Evolutionary conservation across 177 flowering plant genomes (phyloP).

Genomic region (Vitis hybrid): DNA sequence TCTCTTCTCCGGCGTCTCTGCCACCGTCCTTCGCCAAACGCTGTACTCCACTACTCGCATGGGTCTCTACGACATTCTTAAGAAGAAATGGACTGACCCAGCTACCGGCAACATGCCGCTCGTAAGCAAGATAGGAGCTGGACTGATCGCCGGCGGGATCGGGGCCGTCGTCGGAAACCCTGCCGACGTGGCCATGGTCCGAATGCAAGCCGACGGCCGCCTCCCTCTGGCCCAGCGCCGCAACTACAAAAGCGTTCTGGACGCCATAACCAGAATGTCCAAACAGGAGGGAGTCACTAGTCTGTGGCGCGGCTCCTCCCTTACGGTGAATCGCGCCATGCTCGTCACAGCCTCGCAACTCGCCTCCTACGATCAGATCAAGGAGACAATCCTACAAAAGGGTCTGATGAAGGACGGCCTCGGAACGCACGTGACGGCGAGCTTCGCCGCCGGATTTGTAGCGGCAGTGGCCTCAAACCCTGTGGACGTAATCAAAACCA

Average conservation of each 20-base stretch:
- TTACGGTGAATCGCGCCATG: slow-evolving; percentile 73
- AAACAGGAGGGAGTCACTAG: slow-evolving; percentile 46
- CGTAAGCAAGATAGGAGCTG: slow-evolving; percentile 43
- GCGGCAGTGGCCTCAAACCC: slow-evolving; percentile 85
- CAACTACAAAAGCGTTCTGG: slow-evolving; percentile 58
- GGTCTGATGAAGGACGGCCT: slow-evolving; percentile 66
- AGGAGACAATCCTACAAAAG: slow-evolving; percentile 60
- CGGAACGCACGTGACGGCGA: slow-evolving; percentile 80
- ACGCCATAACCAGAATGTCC: slow-evolving; percentile 51
- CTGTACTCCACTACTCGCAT: slow-evolving; percentile 87
- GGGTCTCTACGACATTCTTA: slow-evolving; percentile 82
- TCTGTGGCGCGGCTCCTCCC: slow-evolving; percentile 68
- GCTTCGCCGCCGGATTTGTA: slow-evolving; percentile 88
- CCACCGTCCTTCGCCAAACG: slow-evolving; percentile 80
- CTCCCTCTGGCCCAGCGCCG: slow-evolving; percentile 56
- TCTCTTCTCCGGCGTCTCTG: slow-evolving; percentile 79
- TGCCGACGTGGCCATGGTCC: slow-evolving; percentile 72
- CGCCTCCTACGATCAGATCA: slow-evolving; percentile 65
- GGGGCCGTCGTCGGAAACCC: slow-evolving; percentile 73
- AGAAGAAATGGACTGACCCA: slow-evolving; percentile 73
- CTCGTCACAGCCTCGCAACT: slow-evolving; percentile 67
- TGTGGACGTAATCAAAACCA: slow-evolving; percentile 80
- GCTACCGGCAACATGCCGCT: slow-evolving; percentile 44
- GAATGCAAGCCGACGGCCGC: slow-evolving; percentile 75
- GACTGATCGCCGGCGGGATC: slow-evolving; percentile 56